Percentiles rank a stretch among this genome's conserved stretches.
Conservation (phyloP, 495 filamentous ascomycete species). For the Neurospora sp. region DNA sequence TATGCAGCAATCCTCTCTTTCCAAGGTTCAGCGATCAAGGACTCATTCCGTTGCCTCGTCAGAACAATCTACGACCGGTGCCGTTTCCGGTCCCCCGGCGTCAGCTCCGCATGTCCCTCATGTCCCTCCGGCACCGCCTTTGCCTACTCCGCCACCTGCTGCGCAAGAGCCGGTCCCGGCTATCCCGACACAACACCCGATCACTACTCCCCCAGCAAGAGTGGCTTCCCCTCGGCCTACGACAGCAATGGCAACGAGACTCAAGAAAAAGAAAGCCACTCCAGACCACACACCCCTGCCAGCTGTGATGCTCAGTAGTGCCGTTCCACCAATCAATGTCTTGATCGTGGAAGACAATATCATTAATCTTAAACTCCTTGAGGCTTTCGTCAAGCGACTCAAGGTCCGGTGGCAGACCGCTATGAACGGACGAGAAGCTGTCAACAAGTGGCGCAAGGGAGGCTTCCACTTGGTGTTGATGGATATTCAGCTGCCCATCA, state of each 20-base stretch:
- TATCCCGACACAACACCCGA: background rate
- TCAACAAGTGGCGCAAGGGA: conserved; percentile 81
- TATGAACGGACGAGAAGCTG: conserved; percentile 86
- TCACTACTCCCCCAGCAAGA: conserved; percentile 45
- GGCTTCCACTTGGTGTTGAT: conserved; percentile 97
- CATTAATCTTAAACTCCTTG: conserved; percentile 86
- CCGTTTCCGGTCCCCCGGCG: conserved; percentile 13
- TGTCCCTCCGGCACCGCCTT: conserved; percentile 35
- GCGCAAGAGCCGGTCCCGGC: conserved; percentile 23
- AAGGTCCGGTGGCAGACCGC: conserved; percentile 98
- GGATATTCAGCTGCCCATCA: conserved; percentile 97
- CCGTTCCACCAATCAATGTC: conserved; percentile 93
- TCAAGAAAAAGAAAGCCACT: conserved; percentile 45
- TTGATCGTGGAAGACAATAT: conserved; percentile 98
- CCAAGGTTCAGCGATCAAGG: conserved; percentile 31
- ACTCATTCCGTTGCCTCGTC: conserved; percentile 44
- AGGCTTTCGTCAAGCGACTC: conserved; percentile 91
- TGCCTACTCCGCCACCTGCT: conserved; percentile 43
- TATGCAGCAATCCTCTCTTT: conserved; percentile 18
- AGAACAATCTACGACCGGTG: conserved; percentile 28
- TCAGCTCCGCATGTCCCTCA: background rate
- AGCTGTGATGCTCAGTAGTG: conserved; percentile 64
- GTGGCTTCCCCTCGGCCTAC: conserved; percentile 47
- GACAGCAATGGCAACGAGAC: conserved; percentile 18
- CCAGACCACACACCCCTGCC: conserved; percentile 41